Evolutionary conservation across 352 stramenopile species (phyloP).

Genomic region (Phytophthora pluvialis): DNA sequence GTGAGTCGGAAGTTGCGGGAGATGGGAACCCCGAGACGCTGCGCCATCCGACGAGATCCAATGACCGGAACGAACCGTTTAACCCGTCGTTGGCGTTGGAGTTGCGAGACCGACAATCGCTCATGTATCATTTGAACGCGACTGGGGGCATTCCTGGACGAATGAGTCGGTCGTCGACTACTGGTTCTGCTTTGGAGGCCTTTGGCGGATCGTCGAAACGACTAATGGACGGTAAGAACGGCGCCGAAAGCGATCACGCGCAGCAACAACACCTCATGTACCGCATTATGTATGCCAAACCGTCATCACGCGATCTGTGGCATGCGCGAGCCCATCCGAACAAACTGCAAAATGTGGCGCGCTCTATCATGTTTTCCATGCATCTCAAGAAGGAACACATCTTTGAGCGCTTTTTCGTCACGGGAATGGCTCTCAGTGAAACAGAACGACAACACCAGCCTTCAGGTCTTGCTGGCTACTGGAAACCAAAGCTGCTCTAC

Average conservation of each 20-base stretch:
- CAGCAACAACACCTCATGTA: conserved; percentile 73
- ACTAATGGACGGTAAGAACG: conserved; percentile 33
- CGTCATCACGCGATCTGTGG: conserved; percentile 66
- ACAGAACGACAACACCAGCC: conserved; percentile 38
- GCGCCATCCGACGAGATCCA: conserved; percentile 4
- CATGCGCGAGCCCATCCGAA: conserved; percentile 49
- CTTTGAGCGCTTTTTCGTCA: conserved; percentile 87
- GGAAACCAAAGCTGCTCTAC: conserved; percentile 78
- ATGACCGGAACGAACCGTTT: conserved; percentile 7
- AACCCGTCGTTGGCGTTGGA: conserved; percentile 33
- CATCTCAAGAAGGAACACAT: conserved; percentile 82
- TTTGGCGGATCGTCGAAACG: conserved; percentile 25
- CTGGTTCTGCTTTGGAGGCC: conserved; percentile 47
- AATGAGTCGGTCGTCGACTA: conserved; percentile 62
- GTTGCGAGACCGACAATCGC: conserved; percentile 38
- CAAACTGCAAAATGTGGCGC: conserved; percentile 68
- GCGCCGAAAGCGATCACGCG: conserved; percentile 23
- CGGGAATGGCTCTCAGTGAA: conserved; percentile 49
- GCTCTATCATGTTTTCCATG: conserved; percentile 82
- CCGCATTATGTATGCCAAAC: conserved; percentile 80
- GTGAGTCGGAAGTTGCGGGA: conserved; percentile 24
- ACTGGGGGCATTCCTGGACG: conserved; percentile 34
- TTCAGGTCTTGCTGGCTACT: conserved; percentile 53
- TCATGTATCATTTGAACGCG: conserved; percentile 37
- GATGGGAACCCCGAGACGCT: conserved; percentile 12